Evolutionary conservation across 306 rosid species (phyloP).

Genomic region (Urtica urens): DNA sequence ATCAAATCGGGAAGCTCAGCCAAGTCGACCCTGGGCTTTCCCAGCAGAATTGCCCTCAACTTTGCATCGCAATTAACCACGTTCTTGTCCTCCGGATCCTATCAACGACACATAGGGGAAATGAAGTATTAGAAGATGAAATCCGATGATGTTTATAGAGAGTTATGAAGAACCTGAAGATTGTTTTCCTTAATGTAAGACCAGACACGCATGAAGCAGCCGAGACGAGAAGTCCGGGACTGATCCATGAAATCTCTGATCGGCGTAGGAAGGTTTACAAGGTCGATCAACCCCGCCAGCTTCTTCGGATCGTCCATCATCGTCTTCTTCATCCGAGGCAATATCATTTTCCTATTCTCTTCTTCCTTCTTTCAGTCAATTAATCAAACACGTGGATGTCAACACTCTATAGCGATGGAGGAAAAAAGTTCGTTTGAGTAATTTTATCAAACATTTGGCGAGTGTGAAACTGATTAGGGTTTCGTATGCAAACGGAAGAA

Average conservation of each 20-base stretch:
- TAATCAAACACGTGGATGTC: slow-evolving; percentile 18
- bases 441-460: no score
- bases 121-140: neutral
- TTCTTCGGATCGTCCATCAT: slow-evolving; percentile 79
- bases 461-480: no score
- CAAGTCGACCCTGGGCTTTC: slow-evolving; percentile 64
- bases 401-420: no score
- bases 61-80: slow-evolving; percentile 77
- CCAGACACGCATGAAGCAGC: slow-evolving; percentile 71
- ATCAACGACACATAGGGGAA: slow-evolving; percentile 4
- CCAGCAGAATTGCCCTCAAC: slow-evolving; percentile 54
- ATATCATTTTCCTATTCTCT: slow-evolving; percentile 39
- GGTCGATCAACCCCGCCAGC: slow-evolving; percentile 79
- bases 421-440: no score
- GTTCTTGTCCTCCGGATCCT: slow-evolving; percentile 83
- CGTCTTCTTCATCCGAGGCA: slow-evolving; percentile 45
- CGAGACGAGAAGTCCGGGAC: slow-evolving; percentile 76
- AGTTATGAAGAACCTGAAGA: slow-evolving; percentile 54
- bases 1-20: slow-evolving; percentile 79
- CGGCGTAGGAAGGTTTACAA: slow-evolving; percentile 64
- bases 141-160: no score
- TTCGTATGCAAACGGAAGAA: no score
- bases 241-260: slow-evolving; percentile 73
- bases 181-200: slow-evolving; percentile 76
- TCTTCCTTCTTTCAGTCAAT: slow-evolving; percentile 4